Evolutionary conservation across 2,329 filamentous ascomycete genomes (phyloP).

Genomic region (Phyllosticta capitalensis): DNA sequence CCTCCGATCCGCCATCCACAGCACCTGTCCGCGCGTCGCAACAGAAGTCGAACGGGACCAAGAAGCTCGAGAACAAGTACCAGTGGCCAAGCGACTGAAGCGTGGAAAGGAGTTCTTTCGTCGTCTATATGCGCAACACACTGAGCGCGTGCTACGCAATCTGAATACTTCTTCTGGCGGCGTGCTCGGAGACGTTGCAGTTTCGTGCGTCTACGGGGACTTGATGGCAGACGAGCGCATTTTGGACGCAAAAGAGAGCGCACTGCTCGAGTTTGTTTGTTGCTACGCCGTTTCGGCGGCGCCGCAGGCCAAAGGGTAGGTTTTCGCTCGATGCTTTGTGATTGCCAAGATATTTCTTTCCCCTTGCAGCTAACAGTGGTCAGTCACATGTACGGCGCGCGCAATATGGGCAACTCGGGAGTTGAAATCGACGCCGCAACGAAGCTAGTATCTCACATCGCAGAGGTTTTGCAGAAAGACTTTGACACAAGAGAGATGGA

Average conservation of each 20-base stretch:
- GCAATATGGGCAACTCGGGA: slow-evolving; percentile 9
- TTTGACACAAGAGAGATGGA: background rate
- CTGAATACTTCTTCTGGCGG: slow-evolving; percentile 8
- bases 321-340: background rate
- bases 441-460: slow-evolving; percentile 1
- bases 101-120: slow-evolving; percentile 10
- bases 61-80: background rate
- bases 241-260: slow-evolving; percentile 2
- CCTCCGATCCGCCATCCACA: background rate
- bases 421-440: slow-evolving; percentile 1
- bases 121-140: slow-evolving; percentile 9
- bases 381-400: slow-evolving; percentile 10
- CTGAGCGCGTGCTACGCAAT: slow-evolving; percentile 4
- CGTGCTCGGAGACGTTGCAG: slow-evolving; percentile 9
- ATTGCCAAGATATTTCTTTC: background rate
- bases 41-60: background rate
- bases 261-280: slow-evolving; percentile 3
- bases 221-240: slow-evolving; percentile 4
- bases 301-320: slow-evolving; percentile 9
- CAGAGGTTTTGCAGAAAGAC: background rate
- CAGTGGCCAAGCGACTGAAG: background rate
- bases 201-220: slow-evolving; percentile 10
- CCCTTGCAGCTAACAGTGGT: background rate
- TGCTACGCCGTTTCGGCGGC: slow-evolving; percentile 1
- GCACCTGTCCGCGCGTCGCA: background rate